These are phyloP conservation scores for Geopyxis carbonaria DNA, from an alignment of 495 filamentous ascomycete species.

Conservation along the genomic window DNA sequence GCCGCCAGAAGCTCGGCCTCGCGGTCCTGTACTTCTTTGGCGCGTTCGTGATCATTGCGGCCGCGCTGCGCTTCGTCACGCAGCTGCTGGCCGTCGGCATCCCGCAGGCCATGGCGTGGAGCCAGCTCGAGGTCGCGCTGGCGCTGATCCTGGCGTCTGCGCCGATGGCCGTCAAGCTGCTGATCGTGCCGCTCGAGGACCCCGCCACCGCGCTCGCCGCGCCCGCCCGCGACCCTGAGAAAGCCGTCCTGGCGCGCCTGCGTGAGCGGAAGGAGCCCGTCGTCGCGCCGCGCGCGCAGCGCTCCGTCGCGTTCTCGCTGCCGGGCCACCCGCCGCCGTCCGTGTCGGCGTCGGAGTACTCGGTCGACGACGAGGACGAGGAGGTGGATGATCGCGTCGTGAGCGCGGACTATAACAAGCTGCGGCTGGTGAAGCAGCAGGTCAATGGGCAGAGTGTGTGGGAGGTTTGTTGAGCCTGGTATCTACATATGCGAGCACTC, in stretches of 20 bases:
- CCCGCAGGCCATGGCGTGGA: constrained; percentile 24
- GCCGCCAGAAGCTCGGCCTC: constrained; percentile 15
- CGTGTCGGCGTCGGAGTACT: too few relatives aligned
- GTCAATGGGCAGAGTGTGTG: constrained; percentile 16
- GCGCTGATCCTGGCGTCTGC: constrained; percentile 20
- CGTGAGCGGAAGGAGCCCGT: too few relatives aligned
- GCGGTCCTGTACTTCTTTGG: constrained; percentile 22
- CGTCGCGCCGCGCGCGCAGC: too few relatives aligned
- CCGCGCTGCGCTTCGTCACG: constrained; percentile 22
- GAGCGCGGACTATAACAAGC: constrained; percentile 9
- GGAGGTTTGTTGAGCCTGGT: constrained; percentile 10
- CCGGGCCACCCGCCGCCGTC: too few relatives aligned
- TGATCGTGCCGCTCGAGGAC: constrained; percentile 15
- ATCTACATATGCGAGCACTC: too few relatives aligned
- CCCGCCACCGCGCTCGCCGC: constrained; percentile 7
- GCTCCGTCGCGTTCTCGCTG: too few relatives aligned
- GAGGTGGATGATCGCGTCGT: not conserved
- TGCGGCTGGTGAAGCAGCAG: constrained; percentile 15
- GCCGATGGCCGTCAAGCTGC: constrained; percentile 20
- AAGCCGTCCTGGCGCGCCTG: constrained; percentile 13
- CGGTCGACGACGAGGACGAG: too few relatives aligned
- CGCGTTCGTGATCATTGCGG: constrained; percentile 22
- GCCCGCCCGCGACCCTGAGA: constrained; percentile 24
- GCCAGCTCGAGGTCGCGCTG: constrained; percentile 21
- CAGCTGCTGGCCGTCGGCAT: constrained; percentile 23